phyloP scores from a whole-genome alignment of 1,139 yeast species.

The Hansenula sp. region DNA sequence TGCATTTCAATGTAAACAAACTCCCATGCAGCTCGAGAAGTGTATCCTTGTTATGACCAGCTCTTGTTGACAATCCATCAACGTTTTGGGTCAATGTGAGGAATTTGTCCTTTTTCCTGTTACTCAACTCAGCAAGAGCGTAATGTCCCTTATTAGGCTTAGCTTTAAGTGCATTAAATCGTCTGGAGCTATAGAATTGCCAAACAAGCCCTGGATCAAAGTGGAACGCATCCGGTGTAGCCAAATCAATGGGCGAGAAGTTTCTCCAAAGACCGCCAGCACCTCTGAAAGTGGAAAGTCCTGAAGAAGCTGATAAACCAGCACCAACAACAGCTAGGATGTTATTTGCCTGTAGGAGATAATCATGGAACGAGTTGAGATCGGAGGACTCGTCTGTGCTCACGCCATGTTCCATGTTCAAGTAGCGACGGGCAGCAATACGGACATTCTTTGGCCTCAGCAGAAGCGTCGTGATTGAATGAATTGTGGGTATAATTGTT shows the following conservation, averaged over 20 bases:
- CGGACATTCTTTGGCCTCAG: background rate
- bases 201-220: slow-evolving; percentile 82
- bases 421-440: background rate
- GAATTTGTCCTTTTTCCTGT: slow-evolving; percentile 30
- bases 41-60: slow-evolving; percentile 48
- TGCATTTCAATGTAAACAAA: slow-evolving; percentile 67
- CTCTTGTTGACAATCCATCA: slow-evolving; percentile 67
- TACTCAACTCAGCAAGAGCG: slow-evolving; percentile 57
- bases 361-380: slow-evolving; percentile 51
- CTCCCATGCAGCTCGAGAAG: slow-evolving; percentile 77
- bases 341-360: slow-evolving; percentile 45
- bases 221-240: slow-evolving; percentile 87
- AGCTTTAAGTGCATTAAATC: slow-evolving; percentile 61
- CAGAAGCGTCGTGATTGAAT: background rate
- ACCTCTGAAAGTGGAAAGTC: slow-evolving; percentile 71
- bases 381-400: slow-evolving; percentile 12
- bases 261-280: slow-evolving; percentile 75
- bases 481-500: too few relatives aligned
- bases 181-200: slow-evolving; percentile 77
- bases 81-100: slow-evolving; percentile 79
- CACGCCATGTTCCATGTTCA: slow-evolving; percentile 6
- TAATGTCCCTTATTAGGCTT: slow-evolving; percentile 70
- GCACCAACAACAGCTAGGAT: slow-evolving; percentile 81
- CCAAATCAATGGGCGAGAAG: slow-evolving; percentile 75
- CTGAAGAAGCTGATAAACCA: slow-evolving; percentile 75